Base-by-base conservation (phyloP, 2,329 filamentous ascomycete genomes). In the Trichoderma sp. region DNA sequence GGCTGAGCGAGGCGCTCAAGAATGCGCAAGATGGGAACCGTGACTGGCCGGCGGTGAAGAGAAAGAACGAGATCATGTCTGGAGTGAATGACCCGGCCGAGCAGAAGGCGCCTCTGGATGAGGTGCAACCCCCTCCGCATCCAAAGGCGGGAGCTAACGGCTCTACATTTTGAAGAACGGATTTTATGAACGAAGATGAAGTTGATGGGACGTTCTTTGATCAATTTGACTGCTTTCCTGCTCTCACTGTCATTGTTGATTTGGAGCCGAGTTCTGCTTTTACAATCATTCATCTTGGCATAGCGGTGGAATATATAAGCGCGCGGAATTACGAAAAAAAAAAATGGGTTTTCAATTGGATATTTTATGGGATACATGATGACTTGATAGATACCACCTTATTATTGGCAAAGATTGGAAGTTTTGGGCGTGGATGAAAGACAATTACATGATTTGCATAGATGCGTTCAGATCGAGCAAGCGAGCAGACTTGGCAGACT, bases 11-110 rank as follows among this genome's bases (percentile, higher is more conserved):
- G 72, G 86, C 86, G 0, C 77, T 83, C 60, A 58, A 71, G 6
- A 81, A 81, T 29, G 83, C 84, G 0, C 73, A 71, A 5, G 61
- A 67, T 0, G 74, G 71, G 0, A 72, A 82, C 2, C 74, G 76
- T 19, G 31, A 65, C 0, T 88, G 86, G 86, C 72, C 77, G 1
- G 81, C 86, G 3, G 85, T 88, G 2, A 76, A 73, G 35, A 79
- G 81, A 33, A 87, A 87, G 76, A 81, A 87, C 66, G 76, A 76
- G 4, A 83, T 87, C 52, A 83, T 87, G 78, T 80, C 78, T 66
- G 75, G 75, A 58, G 73, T 72, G 57, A 70, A 72, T n/a, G 76
- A 78, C 35, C 71, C 69, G 33, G 77, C 76, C 2, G 75, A 76
- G 21, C 77, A 78, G 62, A 76, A 75, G 65, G 76, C 76, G 8